phyloP scores from a whole-genome alignment of 345 rosid species.

The Anastatica hierochuntica region DNA sequence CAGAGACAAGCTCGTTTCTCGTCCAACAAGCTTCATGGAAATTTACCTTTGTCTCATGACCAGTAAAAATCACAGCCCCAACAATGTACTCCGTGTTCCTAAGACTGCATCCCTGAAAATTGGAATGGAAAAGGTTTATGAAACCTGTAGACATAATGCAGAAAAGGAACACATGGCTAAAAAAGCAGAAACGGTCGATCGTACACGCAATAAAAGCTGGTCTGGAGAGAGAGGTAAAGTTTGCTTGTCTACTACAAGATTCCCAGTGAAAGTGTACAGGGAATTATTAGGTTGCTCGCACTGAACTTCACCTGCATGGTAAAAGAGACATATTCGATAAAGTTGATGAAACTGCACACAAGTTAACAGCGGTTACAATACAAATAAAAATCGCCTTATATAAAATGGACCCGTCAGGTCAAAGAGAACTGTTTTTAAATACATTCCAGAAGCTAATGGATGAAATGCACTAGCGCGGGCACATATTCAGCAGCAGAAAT shows the following conservation, averaged over 20 bases:
- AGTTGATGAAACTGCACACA: neutral
- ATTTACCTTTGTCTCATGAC: constrained; percentile 85
- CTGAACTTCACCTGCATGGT: constrained; percentile 81
- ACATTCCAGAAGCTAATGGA: constrained; percentile 3
- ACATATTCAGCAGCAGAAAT: neutral
- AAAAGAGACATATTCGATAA: constrained; percentile 10
- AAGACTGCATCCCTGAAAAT: constrained; percentile 82
- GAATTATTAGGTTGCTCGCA: constrained; percentile 98
- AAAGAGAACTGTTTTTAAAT: neutral
- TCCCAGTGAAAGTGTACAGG: constrained; percentile 91
- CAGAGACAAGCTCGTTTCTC: constrained; percentile 67
- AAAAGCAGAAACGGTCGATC: constrained; percentile 17
- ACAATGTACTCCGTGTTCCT: constrained; percentile 72
- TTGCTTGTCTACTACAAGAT: constrained; percentile 74
- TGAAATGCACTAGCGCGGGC: neutral
- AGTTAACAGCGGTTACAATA: neutral
- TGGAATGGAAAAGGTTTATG: too few species aligned
- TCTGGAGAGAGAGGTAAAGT: constrained; percentile 84
- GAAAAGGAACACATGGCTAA: constrained; percentile 9
- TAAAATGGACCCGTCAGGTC: neutral
- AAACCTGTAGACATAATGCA: too few species aligned
- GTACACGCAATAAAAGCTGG: constrained; percentile 82
- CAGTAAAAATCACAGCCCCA: constrained; percentile 82
- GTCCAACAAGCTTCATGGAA: constrained; percentile 76
- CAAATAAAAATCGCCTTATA: neutral